Conservation (phyloP, 495 filamentous ascomycete species). For the Cercophora scortea region DNA sequence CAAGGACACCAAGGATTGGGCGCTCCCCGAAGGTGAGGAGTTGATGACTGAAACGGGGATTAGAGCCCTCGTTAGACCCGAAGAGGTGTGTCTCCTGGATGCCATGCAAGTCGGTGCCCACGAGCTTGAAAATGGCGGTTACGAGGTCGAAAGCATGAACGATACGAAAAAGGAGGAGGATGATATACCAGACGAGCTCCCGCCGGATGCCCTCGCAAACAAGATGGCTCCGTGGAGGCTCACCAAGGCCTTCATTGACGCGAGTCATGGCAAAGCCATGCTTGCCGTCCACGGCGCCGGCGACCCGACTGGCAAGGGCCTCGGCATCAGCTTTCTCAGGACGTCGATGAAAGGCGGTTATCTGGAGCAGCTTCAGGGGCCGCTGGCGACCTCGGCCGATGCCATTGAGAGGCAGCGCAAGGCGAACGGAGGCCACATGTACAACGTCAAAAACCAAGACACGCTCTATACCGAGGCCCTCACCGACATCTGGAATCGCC, state of each 20-base stretch:
- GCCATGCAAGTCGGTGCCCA: constrained; percentile 94
- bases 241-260: constrained; percentile 89
- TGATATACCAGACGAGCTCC: constrained; percentile 45
- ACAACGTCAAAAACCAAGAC: constrained; percentile 92
- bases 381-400: constrained; percentile 72
- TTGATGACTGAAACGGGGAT: constrained; percentile 71
- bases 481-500: constrained; percentile 79
- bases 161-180: constrained; percentile 44
- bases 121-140: constrained; percentile 68
- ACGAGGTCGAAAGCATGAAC: constrained; percentile 61
- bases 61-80: constrained; percentile 80
- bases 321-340: constrained; percentile 91
- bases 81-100: constrained; percentile 89
- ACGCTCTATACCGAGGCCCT: constrained; percentile 83
- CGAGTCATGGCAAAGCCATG: constrained; percentile 94
- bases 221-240: constrained; percentile 92
- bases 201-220: constrained; percentile 57
- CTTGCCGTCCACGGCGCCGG: constrained; percentile 87
- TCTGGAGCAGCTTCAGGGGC: constrained; percentile 81
- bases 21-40: constrained; percentile 59
- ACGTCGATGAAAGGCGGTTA: constrained; percentile 99
- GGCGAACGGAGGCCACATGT: constrained; percentile 88
- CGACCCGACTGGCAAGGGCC: constrained; percentile 88
- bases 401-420: constrained; percentile 61
- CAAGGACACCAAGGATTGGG: constrained; percentile 78